Base-by-base conservation (phyloP, 2,329 filamentous ascomycete species). In the Zymoseptoria pseudotritici region DNA sequence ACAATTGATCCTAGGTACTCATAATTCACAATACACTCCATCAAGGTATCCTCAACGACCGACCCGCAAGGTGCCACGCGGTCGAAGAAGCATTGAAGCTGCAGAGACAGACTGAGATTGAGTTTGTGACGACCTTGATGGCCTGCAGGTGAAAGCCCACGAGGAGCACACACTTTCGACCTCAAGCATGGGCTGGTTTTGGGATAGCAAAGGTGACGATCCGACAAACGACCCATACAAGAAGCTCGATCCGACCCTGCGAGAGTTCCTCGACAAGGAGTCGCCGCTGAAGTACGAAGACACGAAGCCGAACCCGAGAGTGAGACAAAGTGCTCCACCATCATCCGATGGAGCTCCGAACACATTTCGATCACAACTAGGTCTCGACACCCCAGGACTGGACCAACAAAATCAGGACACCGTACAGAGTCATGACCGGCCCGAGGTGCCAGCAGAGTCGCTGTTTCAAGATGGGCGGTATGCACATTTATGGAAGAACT, bases 401-500 rank as follows among this genome's bases (percentile, higher is more conserved):
- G 69, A 60, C 57, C 66, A 58, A 60, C 63, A 58, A 42, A 59
- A 61, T 26, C 61, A 65, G 63, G 61, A 61, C 56, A 61, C 57
- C 58, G 66, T 50, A 29, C 72, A 61, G 51, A 63, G 21, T 26
- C 63, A 70, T 13, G 63, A 72, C 42, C 64, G 72, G 57, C 74
- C 77, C 10, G 60, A 71, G 36, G 77, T 80, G 1, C 79, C 79
- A 0, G 65, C 72, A 46, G 79, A 85, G 66, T 87, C 85, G 13
- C 78, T 87, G 19, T 89, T 80, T 70, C 81, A 83, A 70, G 87
- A 90, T 72, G 86, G 86, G 63, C 83, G 87, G 61, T 90, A 89
- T 75, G 91, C 92, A 58, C 84, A 97, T 73, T 80, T 99, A 31
- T 99, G 94, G 94, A 93, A 91, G 76, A 90, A 84, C 60, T 99